A percentile compares a stretch with the other conserved stretches of the same genome.
phyloP scores from a whole-genome alignment of 1,284 basidiomycete genomes.

The Ceratobasidium sp. region DNA sequence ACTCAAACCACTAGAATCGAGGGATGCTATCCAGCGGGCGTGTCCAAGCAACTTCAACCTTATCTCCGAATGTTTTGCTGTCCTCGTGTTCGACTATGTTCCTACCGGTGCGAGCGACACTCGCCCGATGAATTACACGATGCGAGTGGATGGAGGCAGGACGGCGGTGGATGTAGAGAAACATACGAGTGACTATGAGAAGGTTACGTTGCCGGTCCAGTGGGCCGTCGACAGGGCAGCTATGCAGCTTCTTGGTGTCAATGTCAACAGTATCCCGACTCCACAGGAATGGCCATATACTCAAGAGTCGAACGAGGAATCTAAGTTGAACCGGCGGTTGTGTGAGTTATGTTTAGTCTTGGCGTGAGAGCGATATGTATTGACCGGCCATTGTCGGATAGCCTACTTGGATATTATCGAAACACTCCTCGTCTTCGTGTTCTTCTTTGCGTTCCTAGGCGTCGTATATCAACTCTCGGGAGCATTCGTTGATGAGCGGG shows the following conservation, averaged over 20 bases:
- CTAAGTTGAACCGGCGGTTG: conserved; percentile 54
- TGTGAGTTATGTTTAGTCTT: conserved; percentile 48
- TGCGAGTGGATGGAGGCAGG: conserved; percentile 76
- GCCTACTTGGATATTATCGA: conserved; percentile 24
- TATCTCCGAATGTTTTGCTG: conserved; percentile 79
- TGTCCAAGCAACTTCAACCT: conserved; percentile 83
- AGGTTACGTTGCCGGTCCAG: conserved; percentile 77
- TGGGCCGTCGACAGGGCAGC: conserved; percentile 83
- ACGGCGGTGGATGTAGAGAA: conserved; percentile 73
- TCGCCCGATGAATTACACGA: conserved; percentile 74
- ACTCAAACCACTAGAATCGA: conserved; percentile 66
- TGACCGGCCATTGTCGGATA: conserved; percentile 26
- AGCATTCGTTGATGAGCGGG: conserved; percentile 73
- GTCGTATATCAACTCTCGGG: conserved; percentile 82
- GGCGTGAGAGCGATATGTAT: conserved; percentile 25
- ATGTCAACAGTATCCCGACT: conserved; percentile 62
- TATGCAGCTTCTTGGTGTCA: conserved; percentile 74
- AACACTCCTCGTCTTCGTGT: conserved; percentile 66
- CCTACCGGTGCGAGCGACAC: conserved; percentile 60
- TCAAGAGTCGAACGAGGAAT: conserved; percentile 73
- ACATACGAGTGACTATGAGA: conserved; percentile 78
- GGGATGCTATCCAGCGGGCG: conserved; percentile 65
- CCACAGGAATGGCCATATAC: conserved; percentile 82
- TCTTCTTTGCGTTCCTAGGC: conserved; percentile 66
- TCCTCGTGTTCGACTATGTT: conserved; percentile 74